A percentile compares a stretch with the other conserved stretches of the same genome.
phyloP scores from a whole-genome alignment of 257 asterid genomes.

The Euphrasia confusa region DNA sequence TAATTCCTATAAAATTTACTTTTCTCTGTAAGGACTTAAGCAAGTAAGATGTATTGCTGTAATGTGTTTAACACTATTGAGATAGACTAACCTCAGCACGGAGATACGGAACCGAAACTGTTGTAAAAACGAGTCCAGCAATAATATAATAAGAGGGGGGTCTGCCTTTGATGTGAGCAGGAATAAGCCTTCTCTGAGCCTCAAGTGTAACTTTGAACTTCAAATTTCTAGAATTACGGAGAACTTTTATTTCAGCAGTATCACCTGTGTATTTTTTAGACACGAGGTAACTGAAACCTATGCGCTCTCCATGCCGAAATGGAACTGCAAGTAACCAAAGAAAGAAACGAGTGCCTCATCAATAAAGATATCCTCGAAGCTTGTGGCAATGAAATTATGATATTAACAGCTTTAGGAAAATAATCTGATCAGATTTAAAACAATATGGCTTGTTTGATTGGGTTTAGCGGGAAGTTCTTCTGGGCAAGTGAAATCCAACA shows the following conservation, averaged over 20 bases:
- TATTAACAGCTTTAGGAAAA: not conserved
- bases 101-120: conserved; percentile 61
- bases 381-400: conserved; percentile 1
- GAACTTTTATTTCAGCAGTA: conserved; percentile 46
- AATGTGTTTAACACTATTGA: conserved; percentile 6
- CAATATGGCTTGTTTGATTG: not conserved
- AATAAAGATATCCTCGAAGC: not conserved
- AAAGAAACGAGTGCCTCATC: conserved; percentile 13
- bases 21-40: not conserved
- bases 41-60: not conserved
- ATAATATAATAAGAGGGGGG: conserved; percentile 66
- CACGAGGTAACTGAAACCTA: conserved; percentile 60
- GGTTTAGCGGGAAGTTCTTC: not conserved
- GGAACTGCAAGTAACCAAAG: conserved; percentile 53
- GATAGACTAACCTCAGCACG: conserved; percentile 52
- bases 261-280: conserved; percentile 66
- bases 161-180: conserved; percentile 61
- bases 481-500: not conserved
- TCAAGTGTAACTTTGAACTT: conserved; percentile 43
- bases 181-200: conserved; percentile 50
- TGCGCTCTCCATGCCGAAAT: conserved; percentile 71
- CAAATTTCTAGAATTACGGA: conserved; percentile 42
- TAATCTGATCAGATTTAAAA: not conserved
- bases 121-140: conserved; percentile 61
- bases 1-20: too few species aligned